Percentiles rank a stretch among this genome's conserved stretches.
Evolutionary conservation across 768 basidiomycete species (phyloP).

Genomic region (Russula virescens): DNA sequence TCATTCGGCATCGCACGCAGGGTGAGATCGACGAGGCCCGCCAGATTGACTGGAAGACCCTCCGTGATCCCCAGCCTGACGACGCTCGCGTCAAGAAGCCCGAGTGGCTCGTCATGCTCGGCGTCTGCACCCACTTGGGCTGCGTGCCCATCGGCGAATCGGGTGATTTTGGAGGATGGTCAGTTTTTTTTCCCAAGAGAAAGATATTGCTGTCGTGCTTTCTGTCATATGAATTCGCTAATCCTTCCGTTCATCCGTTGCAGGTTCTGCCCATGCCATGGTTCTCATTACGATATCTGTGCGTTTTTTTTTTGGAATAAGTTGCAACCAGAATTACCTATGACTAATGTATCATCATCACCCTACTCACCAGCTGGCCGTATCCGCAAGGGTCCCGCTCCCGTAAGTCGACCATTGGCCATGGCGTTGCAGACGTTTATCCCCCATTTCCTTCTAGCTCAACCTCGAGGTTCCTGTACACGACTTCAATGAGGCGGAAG

Average conservation of each 20-base stretch:
- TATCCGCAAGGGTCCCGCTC: conserved; percentile 93
- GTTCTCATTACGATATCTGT: conserved; percentile 98
- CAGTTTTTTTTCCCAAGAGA: conserved; percentile 28
- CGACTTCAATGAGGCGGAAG: conserved; percentile 81
- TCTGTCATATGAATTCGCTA: not conserved
- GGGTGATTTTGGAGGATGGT: conserved; percentile 98
- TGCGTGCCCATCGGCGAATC: conserved; percentile 98
- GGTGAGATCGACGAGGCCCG: conserved; percentile 93
- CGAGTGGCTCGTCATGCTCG: conserved; percentile 92
- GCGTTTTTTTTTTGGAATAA: conserved; percentile 29
- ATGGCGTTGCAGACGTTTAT: not conserved
- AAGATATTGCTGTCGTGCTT: not conserved
- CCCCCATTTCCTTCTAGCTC: conserved; percentile 42
- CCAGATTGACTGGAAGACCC: conserved; percentile 69
- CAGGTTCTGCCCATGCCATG: conserved; percentile 98
- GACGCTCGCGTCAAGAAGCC: conserved; percentile 87
- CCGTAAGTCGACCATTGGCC: conserved; percentile 47
- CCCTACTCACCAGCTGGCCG: conserved; percentile 64
- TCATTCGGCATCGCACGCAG: conserved; percentile 92
- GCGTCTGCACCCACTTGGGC: conserved; percentile 95
- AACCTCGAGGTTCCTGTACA: conserved; percentile 93
- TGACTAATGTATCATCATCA: conserved; percentile 15
- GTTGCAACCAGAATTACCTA: conserved; percentile 12
- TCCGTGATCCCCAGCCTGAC: conserved; percentile 91
- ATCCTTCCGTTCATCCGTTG: not conserved